Percentiles rank a stretch among this genome's conserved stretches.
phyloP scores from a whole-genome alignment of 257 asterid species.

The Solanum virginianum region DNA sequence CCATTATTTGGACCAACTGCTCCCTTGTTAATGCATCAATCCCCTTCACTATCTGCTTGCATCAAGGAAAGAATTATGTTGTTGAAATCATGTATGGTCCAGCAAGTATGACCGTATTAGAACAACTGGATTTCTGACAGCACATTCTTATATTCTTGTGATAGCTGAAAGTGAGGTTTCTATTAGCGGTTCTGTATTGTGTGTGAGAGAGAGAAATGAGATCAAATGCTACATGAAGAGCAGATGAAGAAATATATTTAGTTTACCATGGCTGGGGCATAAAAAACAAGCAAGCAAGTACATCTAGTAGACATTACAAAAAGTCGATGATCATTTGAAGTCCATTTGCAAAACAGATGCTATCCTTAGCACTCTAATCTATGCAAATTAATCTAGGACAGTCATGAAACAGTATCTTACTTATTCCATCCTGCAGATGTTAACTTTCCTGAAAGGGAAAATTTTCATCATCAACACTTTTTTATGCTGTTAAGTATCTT shows the following conservation, averaged over 20 bases:
- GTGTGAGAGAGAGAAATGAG: background rate
- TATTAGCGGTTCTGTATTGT: background rate
- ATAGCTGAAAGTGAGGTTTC: background rate
- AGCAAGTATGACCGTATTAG: background rate
- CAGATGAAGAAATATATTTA: background rate
- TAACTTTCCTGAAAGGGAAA: background rate
- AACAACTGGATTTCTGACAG: background rate
- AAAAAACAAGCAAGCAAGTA: background rate
- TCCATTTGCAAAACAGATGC: background rate
- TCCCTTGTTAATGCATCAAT: conserved; percentile 92
- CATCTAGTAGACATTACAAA: background rate
- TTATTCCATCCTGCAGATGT: background rate
- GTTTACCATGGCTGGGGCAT: background rate
- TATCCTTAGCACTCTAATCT: background rate
- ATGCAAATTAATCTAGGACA: background rate
- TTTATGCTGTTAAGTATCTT: background rate
- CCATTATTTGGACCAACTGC: conserved; percentile 72
- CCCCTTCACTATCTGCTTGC: conserved; percentile 87
- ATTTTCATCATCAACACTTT: background rate
- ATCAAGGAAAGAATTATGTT: background rate
- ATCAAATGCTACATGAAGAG: background rate
- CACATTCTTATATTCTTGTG: background rate
- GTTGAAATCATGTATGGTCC: background rate
- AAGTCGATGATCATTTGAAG: background rate
- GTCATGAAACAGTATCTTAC: background rate